Conservation (phyloP, 352 stramenopile genomes). For the Chrysophaeum taylorii region DNA sequence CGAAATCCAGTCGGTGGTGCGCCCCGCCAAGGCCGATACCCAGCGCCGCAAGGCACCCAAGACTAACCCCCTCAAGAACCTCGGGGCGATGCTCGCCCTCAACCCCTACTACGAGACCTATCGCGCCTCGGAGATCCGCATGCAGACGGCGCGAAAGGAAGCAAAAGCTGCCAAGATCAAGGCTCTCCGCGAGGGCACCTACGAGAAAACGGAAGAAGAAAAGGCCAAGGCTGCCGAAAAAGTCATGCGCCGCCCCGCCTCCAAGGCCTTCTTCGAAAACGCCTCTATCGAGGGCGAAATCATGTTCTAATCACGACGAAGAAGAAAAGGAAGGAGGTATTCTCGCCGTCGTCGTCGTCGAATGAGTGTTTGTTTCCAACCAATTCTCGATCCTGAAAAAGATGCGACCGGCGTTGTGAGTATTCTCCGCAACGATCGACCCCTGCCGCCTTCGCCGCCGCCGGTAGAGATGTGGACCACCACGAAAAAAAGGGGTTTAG, state of each 20-base stretch:
- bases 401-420: no score
- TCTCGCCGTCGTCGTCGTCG: no score
- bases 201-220: slow-evolving; percentile 51
- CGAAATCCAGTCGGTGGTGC: slow-evolving; percentile 92
- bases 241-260: slow-evolving; percentile 47
- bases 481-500: no score
- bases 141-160: slow-evolving; percentile 62
- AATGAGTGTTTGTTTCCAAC: no score
- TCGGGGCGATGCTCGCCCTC: slow-evolving; percentile 86
- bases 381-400: no score
- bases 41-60: slow-evolving; percentile 79
- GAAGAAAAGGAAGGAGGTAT: no score
- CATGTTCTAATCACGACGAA: no score
- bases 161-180: slow-evolving; percentile 65
- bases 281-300: slow-evolving; percentile 57
- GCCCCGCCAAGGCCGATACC: slow-evolving; percentile 73
- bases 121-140: slow-evolving; percentile 69
- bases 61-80: slow-evolving; percentile 93
- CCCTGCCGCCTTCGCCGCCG: no score
- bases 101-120: slow-evolving; percentile 89
- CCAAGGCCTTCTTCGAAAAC: slow-evolving; percentile 59
- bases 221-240: slow-evolving; percentile 36
- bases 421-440: no score
- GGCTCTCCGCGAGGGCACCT: slow-evolving; percentile 70
- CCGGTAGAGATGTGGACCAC: no score